Conservation (phyloP, 1,284 basidiomycete species). For the Moesziomyces globuligerus region DNA sequence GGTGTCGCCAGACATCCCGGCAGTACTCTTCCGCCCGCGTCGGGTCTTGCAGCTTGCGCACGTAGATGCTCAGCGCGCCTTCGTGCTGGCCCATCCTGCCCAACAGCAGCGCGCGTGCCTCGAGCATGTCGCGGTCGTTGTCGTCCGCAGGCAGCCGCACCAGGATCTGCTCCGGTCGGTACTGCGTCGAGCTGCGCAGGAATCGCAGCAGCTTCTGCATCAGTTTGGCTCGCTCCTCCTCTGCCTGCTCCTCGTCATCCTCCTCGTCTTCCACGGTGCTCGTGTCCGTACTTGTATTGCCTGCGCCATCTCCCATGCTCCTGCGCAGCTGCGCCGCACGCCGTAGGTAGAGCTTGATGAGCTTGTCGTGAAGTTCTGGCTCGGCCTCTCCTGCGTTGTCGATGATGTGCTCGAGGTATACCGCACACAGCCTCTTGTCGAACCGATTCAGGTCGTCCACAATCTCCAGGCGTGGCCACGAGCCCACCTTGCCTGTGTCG, state of each 20-base stretch:
- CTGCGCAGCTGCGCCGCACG: constrained; percentile 70
- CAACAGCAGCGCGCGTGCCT: constrained; percentile 87
- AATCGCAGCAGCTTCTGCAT: constrained; percentile 81
- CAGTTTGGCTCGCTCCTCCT: constrained; percentile 68
- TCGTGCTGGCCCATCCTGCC: constrained; percentile 91
- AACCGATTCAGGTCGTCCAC: constrained; percentile 75
- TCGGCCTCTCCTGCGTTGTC: constrained; percentile 77
- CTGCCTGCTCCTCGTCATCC: background rate
- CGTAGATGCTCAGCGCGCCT: constrained; percentile 90
- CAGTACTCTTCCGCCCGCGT: constrained; percentile 80
- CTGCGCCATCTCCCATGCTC: constrained; percentile 1
- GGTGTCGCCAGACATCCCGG: constrained; percentile 44
- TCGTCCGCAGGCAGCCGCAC: constrained; percentile 80
- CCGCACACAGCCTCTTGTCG: constrained; percentile 73
- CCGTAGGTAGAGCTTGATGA: constrained; percentile 82
- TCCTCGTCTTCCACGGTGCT: background rate
- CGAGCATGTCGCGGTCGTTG: constrained; percentile 73
- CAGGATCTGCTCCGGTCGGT: constrained; percentile 82
- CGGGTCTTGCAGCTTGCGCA: constrained; percentile 83
- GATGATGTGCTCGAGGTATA: constrained; percentile 89
- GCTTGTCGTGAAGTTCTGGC: constrained; percentile 81
- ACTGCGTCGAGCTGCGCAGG: constrained; percentile 77
- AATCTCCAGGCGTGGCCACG: constrained; percentile 69
- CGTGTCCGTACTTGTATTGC: background rate
- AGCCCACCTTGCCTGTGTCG: constrained; percentile 78